These are phyloP conservation scores for Manihot esculenta DNA, from an alignment of 441 rosid species.

Conservation along the genomic window DNA sequence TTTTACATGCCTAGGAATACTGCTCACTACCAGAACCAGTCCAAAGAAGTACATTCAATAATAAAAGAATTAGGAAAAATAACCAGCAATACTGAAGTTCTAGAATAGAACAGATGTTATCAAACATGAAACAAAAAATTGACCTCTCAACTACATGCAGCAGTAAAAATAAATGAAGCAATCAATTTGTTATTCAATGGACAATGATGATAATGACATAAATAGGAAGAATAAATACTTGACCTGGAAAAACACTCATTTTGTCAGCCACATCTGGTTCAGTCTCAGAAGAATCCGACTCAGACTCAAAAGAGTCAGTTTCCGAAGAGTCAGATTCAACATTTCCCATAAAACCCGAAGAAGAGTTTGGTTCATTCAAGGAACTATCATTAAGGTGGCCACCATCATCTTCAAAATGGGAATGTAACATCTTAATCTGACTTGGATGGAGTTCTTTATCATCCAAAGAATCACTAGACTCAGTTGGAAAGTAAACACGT, in stretches of 20 bases:
- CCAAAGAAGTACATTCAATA: neutral
- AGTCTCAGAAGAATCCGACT: slow-evolving; percentile 81
- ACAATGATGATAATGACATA: neutral
- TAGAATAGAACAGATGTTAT: slow-evolving; percentile 9
- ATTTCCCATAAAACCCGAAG: slow-evolving; percentile 58
- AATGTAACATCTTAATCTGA: slow-evolving; percentile 41
- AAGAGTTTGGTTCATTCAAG: slow-evolving; percentile 48
- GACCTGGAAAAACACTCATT: slow-evolving; percentile 64
- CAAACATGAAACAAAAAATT: slow-evolving; percentile 10
- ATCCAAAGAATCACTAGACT: slow-evolving; percentile 48
- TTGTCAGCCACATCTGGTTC: slow-evolving; percentile 72
- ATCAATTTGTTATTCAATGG: slow-evolving; percentile 2
- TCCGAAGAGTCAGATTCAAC: slow-evolving; percentile 50
- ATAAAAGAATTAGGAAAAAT: neutral
- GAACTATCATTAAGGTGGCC: slow-evolving; percentile 40
- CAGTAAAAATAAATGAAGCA: slow-evolving; percentile 2
- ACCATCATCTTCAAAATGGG: slow-evolving; percentile 44
- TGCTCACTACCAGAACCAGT: too few species aligned
- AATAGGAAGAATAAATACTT: slow-evolving; percentile 17
- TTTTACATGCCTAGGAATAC: too few species aligned
- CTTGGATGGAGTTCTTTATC: slow-evolving; percentile 47
- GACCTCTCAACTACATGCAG: slow-evolving; percentile 20
- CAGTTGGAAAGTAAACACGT: slow-evolving; percentile 48
- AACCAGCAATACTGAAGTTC: neutral
- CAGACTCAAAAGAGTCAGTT: slow-evolving; percentile 53